phyloP scores from a whole-genome alignment of 768 basidiomycete species.

The Lactarius psammicola region DNA sequence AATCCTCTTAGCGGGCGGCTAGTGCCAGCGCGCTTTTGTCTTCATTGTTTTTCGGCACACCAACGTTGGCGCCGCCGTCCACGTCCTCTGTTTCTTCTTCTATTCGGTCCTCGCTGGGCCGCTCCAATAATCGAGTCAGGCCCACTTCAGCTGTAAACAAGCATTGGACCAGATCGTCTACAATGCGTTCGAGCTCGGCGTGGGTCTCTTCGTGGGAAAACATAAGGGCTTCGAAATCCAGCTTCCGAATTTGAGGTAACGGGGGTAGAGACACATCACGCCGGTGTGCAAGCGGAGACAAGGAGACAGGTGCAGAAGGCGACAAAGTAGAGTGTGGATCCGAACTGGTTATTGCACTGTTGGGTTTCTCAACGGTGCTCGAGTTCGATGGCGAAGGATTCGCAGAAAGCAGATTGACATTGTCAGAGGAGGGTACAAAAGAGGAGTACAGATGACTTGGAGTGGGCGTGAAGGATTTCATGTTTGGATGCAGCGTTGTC shows the following conservation, averaged over 20 bases:
- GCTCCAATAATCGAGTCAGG: constrained; percentile 62
- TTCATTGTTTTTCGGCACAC: not conserved
- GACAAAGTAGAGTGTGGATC: constrained; percentile 13
- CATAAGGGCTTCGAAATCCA: constrained; percentile 64
- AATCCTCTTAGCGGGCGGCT: constrained; percentile 16
- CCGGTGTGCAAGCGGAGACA: constrained; percentile 30
- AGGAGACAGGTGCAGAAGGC: constrained; percentile 27
- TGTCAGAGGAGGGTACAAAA: constrained; percentile 34
- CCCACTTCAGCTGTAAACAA: constrained; percentile 71
- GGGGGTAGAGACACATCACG: constrained; percentile 29
- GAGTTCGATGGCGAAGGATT: constrained; percentile 1
- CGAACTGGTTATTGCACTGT: constrained; percentile 8
- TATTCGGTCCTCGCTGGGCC: constrained; percentile 50
- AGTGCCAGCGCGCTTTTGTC: constrained; percentile 15
- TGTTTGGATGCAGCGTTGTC: constrained; percentile 41
- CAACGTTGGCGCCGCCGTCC: constrained; percentile 2
- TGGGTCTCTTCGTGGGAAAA: constrained; percentile 59
- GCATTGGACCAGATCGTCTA: constrained; percentile 77
- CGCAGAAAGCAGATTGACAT: not conserved
- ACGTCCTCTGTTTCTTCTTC: constrained; percentile 61
- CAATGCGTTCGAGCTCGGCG: constrained; percentile 64
- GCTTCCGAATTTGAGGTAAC: constrained; percentile 50
- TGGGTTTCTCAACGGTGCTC: constrained; percentile 5
- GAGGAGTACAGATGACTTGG: constrained; percentile 37
- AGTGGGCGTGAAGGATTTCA: constrained; percentile 43